Conservation (phyloP, 495 filamentous ascomycete species). For the Trichoderma gamsii region DNA sequence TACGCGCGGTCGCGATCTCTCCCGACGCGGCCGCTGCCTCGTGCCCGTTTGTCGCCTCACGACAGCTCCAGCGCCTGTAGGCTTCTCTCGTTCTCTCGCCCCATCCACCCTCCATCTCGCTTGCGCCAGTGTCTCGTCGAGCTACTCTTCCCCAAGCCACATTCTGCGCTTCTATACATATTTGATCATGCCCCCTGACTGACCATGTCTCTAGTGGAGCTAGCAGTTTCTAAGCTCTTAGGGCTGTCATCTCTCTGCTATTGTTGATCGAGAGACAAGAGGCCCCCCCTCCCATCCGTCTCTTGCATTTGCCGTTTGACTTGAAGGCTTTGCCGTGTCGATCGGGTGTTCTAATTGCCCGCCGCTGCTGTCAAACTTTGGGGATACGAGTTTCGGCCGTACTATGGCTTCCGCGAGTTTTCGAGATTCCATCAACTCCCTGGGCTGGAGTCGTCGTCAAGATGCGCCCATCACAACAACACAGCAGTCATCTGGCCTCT, state of each 20-base stretch:
- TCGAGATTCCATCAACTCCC: slow-evolving; percentile 84
- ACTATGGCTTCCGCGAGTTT: slow-evolving; percentile 87
- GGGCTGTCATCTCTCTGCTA: slow-evolving; percentile 9
- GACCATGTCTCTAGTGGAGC: slow-evolving; percentile 15
- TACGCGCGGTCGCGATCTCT: slow-evolving; percentile 13
- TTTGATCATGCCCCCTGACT: slow-evolving; percentile 12
- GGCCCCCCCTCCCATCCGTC: background rate
- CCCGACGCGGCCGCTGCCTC: slow-evolving; percentile 13
- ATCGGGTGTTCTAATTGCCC: background rate
- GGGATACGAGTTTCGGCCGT: slow-evolving; percentile 9
- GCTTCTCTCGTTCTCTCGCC: slow-evolving; percentile 2
- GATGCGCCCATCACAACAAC: slow-evolving; percentile 74
- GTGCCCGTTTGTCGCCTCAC: background rate
- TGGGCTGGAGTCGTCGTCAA: slow-evolving; percentile 88
- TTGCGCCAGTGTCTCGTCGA: background rate
- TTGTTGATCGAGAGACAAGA: background rate
- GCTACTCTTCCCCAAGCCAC: background rate
- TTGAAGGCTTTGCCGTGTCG: slow-evolving; percentile 1
- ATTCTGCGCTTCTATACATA: slow-evolving; percentile 8
- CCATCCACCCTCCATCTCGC: background rate
- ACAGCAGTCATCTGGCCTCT: slow-evolving; percentile 57
- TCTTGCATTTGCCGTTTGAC: background rate
- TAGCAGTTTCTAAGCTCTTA: slow-evolving; percentile 7
- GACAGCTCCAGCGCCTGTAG: background rate
- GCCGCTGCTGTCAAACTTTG: background rate